Conservation (phyloP, 1,284 basidiomycete species). For the Papiliotrema flavescens region DNA sequence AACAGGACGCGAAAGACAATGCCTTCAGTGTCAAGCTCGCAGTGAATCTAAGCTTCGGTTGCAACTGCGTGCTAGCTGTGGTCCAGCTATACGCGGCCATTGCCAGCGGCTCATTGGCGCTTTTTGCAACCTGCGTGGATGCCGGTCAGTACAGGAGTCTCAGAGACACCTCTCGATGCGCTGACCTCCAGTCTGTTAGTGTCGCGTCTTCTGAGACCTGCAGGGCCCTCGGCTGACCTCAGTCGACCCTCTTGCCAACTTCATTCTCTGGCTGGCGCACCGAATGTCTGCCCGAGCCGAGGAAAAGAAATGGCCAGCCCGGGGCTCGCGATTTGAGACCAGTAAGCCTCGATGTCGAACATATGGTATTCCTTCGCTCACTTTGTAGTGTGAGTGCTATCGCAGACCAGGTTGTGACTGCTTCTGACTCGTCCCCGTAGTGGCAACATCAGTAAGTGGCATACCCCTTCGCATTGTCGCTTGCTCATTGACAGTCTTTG, state of each 20-base stretch:
- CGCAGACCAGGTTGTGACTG: no score
- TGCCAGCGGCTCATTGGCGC: slow-evolving; percentile 75
- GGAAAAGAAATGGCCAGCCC: slow-evolving; percentile 81
- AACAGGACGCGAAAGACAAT: slow-evolving; percentile 30
- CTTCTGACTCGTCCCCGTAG: slow-evolving; percentile 5
- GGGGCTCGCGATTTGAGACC: slow-evolving; percentile 83
- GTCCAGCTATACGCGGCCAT: slow-evolving; percentile 69
- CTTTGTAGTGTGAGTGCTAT: slow-evolving; percentile 2
- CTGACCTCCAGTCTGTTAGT: slow-evolving; percentile 25
- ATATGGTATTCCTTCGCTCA: neutral
- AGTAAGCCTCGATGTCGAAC: slow-evolving; percentile 50
- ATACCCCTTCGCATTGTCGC: no score
- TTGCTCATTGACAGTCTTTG: slow-evolving; percentile 56
- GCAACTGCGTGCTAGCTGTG: slow-evolving; percentile 64
- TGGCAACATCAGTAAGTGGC: slow-evolving; percentile 24
- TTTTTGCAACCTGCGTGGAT: slow-evolving; percentile 86
- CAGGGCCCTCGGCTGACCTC: neutral
- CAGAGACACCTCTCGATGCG: neutral
- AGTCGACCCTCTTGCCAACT: slow-evolving; percentile 83
- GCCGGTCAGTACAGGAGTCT: slow-evolving; percentile 50
- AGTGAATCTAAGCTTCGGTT: slow-evolving; percentile 72
- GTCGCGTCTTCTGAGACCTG: neutral
- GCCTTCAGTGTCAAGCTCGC: slow-evolving; percentile 76
- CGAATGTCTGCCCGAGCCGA: slow-evolving; percentile 69
- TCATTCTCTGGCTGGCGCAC: slow-evolving; percentile 79